Evolutionary conservation across 257 asterid genomes (phyloP), one percentile per base, ranked within the genome.

Genomic region (Nicotiana knightiana): DNA sequence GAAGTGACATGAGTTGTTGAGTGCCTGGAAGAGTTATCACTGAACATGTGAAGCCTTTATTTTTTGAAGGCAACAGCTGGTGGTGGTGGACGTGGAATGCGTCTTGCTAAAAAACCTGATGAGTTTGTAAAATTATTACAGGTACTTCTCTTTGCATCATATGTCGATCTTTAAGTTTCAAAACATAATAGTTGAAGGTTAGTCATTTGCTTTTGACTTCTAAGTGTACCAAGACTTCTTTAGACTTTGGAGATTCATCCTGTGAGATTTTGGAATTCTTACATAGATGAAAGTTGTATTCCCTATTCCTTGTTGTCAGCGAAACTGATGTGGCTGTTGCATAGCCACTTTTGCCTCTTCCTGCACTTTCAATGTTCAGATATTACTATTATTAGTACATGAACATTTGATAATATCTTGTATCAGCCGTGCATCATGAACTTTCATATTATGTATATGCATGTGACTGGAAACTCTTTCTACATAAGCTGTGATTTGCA

Each of bases 1-100:
- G 18, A 67, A 67, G 54, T 67, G 54, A 67, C 35, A 33, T 18
- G 46, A 37, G 10, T 68, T 53, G 57, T 53, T 68, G 57, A 37
- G 77, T 43, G 10, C 48, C 48, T 43, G 11, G 11, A 43, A 43
- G 32, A 16, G 18, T 37, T 64, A 80, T 24, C 46, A 54, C 33
- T 68, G 48, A 78, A 83, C 82, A 80, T 82, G 75, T 76, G 61
- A 68, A 81, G 66, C 24, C 21, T 64, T 85, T 76, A 55, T 65
- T 62, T 85, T 86, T 79, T 89, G 85, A 85, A 94, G 98, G 99
- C 99, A 85, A 94, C 99, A 35, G 98, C 99, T 76, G 99, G 99
- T 85, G 99, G 99, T 55, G 99, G 99, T 82, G 99, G 99, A 77
- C 98, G 99, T 89, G 99, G 99, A 86, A 96, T 96, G 98, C 99